A percentile compares a stretch with the other conserved stretches of the same genome.
These are phyloP conservation scores for Seiridium cupressi DNA, from an alignment of 2,329 filamentous ascomycete genomes.

Conservation along the genomic window DNA sequence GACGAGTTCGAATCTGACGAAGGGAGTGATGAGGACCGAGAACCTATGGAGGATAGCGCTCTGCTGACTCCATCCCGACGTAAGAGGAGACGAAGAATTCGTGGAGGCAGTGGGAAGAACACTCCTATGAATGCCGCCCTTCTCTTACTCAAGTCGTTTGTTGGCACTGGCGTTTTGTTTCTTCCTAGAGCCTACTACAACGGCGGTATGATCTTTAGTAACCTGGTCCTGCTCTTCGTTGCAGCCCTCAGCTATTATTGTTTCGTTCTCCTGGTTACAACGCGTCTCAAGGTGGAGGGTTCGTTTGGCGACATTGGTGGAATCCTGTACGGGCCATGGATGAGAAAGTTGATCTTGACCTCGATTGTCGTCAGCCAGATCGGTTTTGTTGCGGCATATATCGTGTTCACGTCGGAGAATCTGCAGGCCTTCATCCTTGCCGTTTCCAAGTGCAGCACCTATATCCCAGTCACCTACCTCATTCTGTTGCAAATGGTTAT, in stretches of 20 bases:
- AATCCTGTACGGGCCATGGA: conserved; percentile 84
- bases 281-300: conserved; percentile 80
- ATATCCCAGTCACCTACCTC: conserved; percentile 83
- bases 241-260: conserved; percentile 92
- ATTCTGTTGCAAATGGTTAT: conserved; percentile 94
- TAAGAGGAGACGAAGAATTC: conserved; percentile 73
- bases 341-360: conserved; percentile 81
- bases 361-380: conserved; percentile 96
- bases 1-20: conserved; percentile 57
- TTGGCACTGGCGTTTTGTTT: conserved; percentile 93
- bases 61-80: conserved; percentile 74
- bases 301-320: conserved; percentile 98
- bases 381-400: conserved; percentile 92
- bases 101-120: conserved; percentile 72
- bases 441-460: conserved; percentile 81
- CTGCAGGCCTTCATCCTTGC: conserved; percentile 92
- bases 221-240: conserved; percentile 81
- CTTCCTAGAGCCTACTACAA: conserved; percentile 91
- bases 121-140: conserved; percentile 77
- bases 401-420: conserved; percentile 95
- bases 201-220: conserved; percentile 96
- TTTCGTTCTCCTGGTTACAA: conserved; percentile 89
- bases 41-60: conserved; percentile 85
- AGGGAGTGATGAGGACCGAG: conserved; percentile 63
- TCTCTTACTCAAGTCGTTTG: conserved; percentile 93